phyloP scores from a whole-genome alignment of 352 stramenopile species.

The Phytophthora sp. region DNA sequence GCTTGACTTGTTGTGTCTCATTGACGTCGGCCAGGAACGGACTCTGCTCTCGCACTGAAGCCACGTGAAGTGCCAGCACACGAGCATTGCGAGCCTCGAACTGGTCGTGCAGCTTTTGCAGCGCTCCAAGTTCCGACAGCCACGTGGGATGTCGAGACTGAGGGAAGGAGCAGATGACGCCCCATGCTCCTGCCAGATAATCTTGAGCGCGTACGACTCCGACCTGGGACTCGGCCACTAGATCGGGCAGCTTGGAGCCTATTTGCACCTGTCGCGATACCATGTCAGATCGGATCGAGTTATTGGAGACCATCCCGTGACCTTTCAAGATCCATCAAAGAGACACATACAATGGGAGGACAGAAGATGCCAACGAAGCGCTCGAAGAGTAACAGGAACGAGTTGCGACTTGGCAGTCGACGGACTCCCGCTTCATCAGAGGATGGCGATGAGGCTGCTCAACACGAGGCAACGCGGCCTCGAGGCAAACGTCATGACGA shows the following conservation, averaged over 20 bases:
- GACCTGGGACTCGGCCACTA: constrained; percentile 75
- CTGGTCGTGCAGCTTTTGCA: constrained; percentile 83
- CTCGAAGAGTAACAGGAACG: constrained; percentile 9
- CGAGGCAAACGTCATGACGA: constrained; percentile 31
- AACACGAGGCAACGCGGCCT: too few species aligned
- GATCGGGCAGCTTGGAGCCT: constrained; percentile 71
- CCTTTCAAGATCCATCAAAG: constrained; percentile 31
- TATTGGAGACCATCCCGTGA: constrained; percentile 22
- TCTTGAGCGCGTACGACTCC: constrained; percentile 75
- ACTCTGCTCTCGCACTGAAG: constrained; percentile 42
- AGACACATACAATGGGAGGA: background rate
- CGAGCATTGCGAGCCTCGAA: constrained; percentile 79
- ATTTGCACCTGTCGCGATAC: constrained; percentile 60
- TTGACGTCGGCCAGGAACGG: constrained; percentile 77
- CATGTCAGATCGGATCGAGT: constrained; percentile 22
- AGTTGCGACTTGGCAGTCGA: constrained; percentile 1
- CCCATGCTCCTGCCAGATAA: constrained; percentile 76
- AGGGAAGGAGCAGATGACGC: constrained; percentile 73
- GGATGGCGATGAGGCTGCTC: too few species aligned
- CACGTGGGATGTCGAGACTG: constrained; percentile 77
- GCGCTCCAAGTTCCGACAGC: constrained; percentile 76
- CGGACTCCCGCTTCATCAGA: constrained; percentile 10
- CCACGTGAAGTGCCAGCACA: constrained; percentile 50
- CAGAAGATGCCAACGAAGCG: constrained; percentile 7
- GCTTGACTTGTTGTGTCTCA: constrained; percentile 80